Percentiles rank a stretch among this genome's conserved stretches.
These are phyloP conservation scores for Penicillium sp. DNA, from an alignment of 2,329 filamentous ascomycete species.

Conservation along the genomic window DNA sequence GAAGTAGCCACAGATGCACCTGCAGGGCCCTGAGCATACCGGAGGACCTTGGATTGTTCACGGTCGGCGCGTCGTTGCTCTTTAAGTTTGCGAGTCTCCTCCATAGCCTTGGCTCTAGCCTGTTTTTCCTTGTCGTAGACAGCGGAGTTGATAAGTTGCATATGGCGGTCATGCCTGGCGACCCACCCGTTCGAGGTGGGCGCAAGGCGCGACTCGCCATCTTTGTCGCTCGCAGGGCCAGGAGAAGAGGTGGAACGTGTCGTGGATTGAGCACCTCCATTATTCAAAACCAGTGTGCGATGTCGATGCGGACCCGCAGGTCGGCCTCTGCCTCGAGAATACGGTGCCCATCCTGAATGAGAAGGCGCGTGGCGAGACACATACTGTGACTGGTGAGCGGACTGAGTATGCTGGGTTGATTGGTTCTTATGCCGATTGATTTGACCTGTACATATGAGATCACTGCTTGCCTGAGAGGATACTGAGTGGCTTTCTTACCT, in stretches of 20 bases:
- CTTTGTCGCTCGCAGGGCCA: conserved; percentile 28
- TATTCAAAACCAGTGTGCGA: conserved; percentile 66
- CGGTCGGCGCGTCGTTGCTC: conserved; percentile 60
- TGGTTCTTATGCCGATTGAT: conserved; percentile 78
- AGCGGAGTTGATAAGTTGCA: conserved; percentile 78
- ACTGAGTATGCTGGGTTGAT: conserved; percentile 20
- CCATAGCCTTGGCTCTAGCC: conserved; percentile 67
- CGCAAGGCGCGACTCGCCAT: conserved; percentile 27
- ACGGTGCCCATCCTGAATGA: conserved; percentile 45
- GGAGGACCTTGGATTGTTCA: conserved; percentile 42
- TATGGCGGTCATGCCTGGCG: conserved; percentile 70
- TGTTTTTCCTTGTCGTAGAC: conserved; percentile 74
- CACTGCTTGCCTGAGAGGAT: conserved; percentile 18
- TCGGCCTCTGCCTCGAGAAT: conserved; percentile 41
- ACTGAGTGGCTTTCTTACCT: conserved; percentile 54
- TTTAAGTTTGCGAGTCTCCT: conserved; percentile 58
- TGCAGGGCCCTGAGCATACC: conserved; percentile 36
- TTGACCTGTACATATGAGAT: conserved; percentile 55
- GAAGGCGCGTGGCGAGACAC: conserved; percentile 31
- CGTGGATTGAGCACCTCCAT: conserved; percentile 28
- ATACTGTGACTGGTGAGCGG: conserved; percentile 26
- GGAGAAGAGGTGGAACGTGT: conserved; percentile 25
- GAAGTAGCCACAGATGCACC: conserved; percentile 26
- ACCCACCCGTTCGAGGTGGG: conserved; percentile 59
- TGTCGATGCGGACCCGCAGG: conserved; percentile 50